These are phyloP conservation scores for Graphilbum ipis-grandicollis DNA, from an alignment of 2,329 filamentous ascomycete species.

Conservation along the genomic window DNA sequence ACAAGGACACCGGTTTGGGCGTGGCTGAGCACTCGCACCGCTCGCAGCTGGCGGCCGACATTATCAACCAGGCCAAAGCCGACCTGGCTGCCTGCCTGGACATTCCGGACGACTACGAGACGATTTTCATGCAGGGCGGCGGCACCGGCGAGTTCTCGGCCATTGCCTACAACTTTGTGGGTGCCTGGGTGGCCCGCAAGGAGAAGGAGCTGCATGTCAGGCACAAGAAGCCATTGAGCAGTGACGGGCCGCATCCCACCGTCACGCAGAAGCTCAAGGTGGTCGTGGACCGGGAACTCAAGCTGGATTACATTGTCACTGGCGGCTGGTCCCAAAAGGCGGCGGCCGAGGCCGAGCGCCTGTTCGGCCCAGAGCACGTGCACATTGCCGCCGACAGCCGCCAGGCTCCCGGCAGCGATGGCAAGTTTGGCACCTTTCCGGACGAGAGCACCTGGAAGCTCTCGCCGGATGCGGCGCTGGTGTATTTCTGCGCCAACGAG, in stretches of 20 bases:
- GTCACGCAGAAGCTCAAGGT: constrained; percentile 12
- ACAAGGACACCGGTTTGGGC: constrained; percentile 62
- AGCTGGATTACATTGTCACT: constrained; percentile 79
- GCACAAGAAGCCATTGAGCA: no score
- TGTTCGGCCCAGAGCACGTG: constrained; percentile 63
- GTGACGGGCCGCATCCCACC: constrained; percentile 27
- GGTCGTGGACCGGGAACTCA: constrained; percentile 44
- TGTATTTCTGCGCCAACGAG: constrained; percentile 90
- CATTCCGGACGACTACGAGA: constrained; percentile 67
- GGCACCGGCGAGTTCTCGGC: constrained; percentile 77
- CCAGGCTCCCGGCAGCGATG: constrained; percentile 40
- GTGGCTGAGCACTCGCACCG: constrained; percentile 85
- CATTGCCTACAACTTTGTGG: constrained; percentile 67
- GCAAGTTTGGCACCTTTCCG: constrained; percentile 77
- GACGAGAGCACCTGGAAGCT: constrained; percentile 61
- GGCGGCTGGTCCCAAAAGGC: constrained; percentile 87
- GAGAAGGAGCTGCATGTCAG: constrained; percentile 27
- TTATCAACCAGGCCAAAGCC: constrained; percentile 63
- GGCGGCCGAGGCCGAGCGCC: constrained; percentile 59
- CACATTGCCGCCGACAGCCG: constrained; percentile 39
- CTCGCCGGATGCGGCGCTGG: constrained; percentile 49
- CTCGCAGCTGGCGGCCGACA: constrained; percentile 57
- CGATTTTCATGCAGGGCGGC: constrained; percentile 76
- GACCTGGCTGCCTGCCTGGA: constrained; percentile 59
- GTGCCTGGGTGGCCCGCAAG: constrained; percentile 62